These are phyloP conservation scores for Euphorbia corollata DNA, from an alignment of 441 rosid genomes.

Conservation along the genomic window DNA sequence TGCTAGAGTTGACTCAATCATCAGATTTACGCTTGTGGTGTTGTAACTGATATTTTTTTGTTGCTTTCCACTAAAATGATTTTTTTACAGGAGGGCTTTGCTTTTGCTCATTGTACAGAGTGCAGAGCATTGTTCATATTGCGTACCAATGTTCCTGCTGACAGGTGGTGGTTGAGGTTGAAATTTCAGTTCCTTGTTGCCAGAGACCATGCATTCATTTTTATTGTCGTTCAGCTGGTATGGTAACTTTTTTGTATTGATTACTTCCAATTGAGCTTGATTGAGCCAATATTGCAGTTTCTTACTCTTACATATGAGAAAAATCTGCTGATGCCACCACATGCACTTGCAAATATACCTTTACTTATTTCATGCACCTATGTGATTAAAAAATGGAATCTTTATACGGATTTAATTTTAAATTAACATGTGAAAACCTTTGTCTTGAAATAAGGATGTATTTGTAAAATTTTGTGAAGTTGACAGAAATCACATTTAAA, in stretches of 20 bases:
- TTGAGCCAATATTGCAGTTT: neutral
- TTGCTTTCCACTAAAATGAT: constrained; percentile 2
- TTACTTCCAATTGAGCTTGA: constrained; percentile 6
- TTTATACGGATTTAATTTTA: neutral
- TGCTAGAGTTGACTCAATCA: neutral
- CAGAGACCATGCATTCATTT: constrained; percentile 88
- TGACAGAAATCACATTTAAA: neutral
- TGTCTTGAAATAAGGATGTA: neutral
- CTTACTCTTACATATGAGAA: neutral
- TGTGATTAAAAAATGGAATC: neutral
- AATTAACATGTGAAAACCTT: neutral
- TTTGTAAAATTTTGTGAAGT: neutral
- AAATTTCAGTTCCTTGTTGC: constrained; percentile 97
- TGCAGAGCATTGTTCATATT: constrained; percentile 88
- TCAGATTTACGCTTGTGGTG: constrained; percentile 2
- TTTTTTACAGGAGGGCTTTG: constrained; percentile 93
- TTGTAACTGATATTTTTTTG: neutral
- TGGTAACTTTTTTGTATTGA: constrained; percentile 14
- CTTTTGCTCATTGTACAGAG: constrained; percentile 99
- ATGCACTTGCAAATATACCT: neutral
- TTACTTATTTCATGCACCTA: neutral
- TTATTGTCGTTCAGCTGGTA: constrained; percentile 94
- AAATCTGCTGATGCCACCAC: neutral
- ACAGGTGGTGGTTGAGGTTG: constrained; percentile 99
- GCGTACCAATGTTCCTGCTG: constrained; percentile 92